Evolutionary conservation across 2,329 filamentous ascomycete species (phyloP).

Genomic region (Curvularia verruculosa): DNA sequence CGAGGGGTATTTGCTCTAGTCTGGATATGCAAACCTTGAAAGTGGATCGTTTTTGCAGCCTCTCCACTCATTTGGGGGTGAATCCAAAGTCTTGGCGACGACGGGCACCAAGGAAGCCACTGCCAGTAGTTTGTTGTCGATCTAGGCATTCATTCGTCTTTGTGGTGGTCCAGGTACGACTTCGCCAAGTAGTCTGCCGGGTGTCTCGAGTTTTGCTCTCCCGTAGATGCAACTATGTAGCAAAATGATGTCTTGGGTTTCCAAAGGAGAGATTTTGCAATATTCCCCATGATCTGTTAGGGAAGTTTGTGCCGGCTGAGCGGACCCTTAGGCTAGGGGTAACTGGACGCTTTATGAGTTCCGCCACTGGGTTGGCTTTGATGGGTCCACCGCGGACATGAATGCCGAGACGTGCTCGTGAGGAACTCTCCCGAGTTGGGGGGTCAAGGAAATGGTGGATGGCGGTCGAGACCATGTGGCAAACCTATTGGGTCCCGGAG

Average conservation of each 20-base stretch:
- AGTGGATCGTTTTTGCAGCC: neutral
- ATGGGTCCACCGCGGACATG: neutral
- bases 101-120: neutral
- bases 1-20: neutral
- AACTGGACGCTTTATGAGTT: neutral
- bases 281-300: neutral
- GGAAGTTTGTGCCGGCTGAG: neutral
- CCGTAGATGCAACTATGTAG: neutral
- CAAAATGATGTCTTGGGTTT: neutral
- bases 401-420: neutral
- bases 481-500: neutral
- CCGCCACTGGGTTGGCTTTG: neutral
- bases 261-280: neutral
- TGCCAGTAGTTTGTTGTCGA: neutral
- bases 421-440: neutral
- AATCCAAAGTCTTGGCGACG: neutral
- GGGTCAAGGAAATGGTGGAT: neutral
- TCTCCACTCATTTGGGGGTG: neutral
- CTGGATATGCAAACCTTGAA: neutral
- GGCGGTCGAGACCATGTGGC: neutral
- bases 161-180: neutral
- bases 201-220: neutral
- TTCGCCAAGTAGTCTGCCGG: neutral
- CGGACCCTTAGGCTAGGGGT: neutral
- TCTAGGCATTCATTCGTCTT: neutral